Conservation (phyloP, 2,329 filamentous ascomycete species). For the Talaromyces piceae region DNA sequence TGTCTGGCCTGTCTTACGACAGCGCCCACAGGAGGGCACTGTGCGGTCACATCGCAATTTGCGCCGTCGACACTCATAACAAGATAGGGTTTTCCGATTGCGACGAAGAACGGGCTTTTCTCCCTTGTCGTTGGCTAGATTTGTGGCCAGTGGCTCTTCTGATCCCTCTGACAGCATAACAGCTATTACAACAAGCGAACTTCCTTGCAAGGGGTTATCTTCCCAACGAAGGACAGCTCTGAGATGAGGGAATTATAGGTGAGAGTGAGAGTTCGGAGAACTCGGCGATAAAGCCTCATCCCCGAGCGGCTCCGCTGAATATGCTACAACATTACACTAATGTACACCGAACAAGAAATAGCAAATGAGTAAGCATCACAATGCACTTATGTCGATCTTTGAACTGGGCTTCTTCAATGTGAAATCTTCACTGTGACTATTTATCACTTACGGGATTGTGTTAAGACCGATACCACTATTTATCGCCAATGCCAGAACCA, state of each 20-base stretch:
- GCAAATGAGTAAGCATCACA: too few relatives aligned
- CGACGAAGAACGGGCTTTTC: neutral
- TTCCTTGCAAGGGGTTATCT: neutral
- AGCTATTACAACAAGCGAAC: neutral
- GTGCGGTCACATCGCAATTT: conserved; percentile 14
- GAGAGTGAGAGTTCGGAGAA: neutral
- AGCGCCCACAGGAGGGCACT: conserved; percentile 14
- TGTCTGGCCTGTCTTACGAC: conserved; percentile 11
- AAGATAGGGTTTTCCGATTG: conserved; percentile 10
- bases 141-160: neutral
- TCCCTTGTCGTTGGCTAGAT: neutral
- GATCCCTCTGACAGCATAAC: neutral
- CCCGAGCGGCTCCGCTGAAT: neutral
- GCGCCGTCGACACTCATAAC: conserved; percentile 9
- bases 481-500: too few relatives aligned
- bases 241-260: neutral
- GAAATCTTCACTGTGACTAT: too few relatives aligned
- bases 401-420: too few relatives aligned
- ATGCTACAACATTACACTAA: neutral
- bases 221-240: neutral
- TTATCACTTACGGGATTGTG: too few relatives aligned
- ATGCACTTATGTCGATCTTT: too few relatives aligned
- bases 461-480: too few relatives aligned
- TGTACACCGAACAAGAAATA: too few relatives aligned
- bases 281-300: neutral